phyloP scores from a whole-genome alignment of 2,329 filamentous ascomycete species.

The Epichloe amarillans region DNA sequence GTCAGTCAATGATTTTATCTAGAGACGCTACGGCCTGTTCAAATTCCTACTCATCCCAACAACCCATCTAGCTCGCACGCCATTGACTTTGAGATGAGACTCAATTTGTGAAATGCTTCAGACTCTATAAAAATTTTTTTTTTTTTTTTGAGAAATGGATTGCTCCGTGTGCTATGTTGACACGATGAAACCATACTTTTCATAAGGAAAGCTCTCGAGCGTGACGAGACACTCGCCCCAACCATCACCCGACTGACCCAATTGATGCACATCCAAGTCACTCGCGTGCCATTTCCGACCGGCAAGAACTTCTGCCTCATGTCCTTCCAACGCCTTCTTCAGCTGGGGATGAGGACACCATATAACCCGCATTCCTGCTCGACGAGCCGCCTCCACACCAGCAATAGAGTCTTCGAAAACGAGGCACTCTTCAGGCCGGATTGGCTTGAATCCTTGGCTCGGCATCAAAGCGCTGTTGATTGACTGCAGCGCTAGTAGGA shows the following conservation, averaged over 20 bases:
- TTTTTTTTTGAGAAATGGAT: no score
- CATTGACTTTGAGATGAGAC: no score
- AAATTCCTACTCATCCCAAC: no score
- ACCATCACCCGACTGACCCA: background rate
- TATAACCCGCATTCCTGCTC: background rate
- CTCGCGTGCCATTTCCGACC: background rate
- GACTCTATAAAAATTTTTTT: no score
- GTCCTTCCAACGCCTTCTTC: background rate
- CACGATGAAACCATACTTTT: background rate
- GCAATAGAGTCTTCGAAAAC: conserved; percentile 1
- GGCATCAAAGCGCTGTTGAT: background rate
- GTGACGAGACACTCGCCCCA: background rate
- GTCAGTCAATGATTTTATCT: no score
- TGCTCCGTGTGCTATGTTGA: no score
- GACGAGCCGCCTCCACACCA: background rate
- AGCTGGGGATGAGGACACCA: background rate
- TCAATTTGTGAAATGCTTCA: no score
- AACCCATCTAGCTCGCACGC: no score
- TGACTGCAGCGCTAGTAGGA: background rate
- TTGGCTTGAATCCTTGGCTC: background rate
- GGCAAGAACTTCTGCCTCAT: background rate
- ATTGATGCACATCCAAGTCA: background rate
- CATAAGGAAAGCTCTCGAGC: background rate
- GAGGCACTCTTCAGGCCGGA: background rate
- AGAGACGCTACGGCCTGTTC: no score